These are phyloP conservation scores for Elongisporangium senticosum DNA, from an alignment of 352 stramenopile genomes.

Conservation along the genomic window DNA sequence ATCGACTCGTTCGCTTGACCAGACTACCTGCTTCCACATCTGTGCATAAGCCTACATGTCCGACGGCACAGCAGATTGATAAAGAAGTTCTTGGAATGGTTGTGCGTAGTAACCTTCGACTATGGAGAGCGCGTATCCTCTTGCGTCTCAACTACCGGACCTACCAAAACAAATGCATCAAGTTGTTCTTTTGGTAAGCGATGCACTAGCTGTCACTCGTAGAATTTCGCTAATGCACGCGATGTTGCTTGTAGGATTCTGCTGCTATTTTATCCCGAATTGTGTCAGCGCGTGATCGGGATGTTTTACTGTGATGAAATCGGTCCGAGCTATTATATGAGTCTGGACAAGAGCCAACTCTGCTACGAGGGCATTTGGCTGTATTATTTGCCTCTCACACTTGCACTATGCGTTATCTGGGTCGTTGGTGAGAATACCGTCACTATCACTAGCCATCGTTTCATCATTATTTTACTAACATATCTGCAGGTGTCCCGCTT, in stretches of 20 bases:
- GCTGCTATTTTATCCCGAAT: slow-evolving; percentile 63
- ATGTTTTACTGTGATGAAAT: slow-evolving; percentile 79
- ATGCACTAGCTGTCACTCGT: not conserved
- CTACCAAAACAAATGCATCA: slow-evolving; percentile 77
- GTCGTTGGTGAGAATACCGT: slow-evolving; percentile 36
- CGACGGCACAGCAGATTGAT: slow-evolving; percentile 44
- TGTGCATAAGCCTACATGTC: slow-evolving; percentile 34
- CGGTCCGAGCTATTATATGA: slow-evolving; percentile 53
- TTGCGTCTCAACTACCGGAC: slow-evolving; percentile 66
- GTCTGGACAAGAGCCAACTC: slow-evolving; percentile 43
- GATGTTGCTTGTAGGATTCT: slow-evolving; percentile 31
- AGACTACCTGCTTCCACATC: slow-evolving; percentile 43
- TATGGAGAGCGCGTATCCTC: slow-evolving; percentile 63
- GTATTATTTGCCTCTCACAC: slow-evolving; percentile 47
- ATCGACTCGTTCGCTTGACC: slow-evolving; percentile 17
- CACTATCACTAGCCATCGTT: not conserved
- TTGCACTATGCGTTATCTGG: slow-evolving; percentile 44
- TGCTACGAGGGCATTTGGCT: slow-evolving; percentile 58
- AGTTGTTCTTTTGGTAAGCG: slow-evolving; percentile 61
- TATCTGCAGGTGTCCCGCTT: slow-evolving; percentile 46
- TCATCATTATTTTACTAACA: not conserved
- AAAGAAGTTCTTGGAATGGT: slow-evolving; percentile 55
- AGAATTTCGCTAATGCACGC: not conserved
- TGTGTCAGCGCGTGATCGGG: slow-evolving; percentile 61
- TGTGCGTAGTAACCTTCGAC: slow-evolving; percentile 58